A percentile compares a stretch with the other conserved stretches of the same genome.
Conservation (phyloP, 768 basidiomycete genomes). For the Sutorius australiensis region DNA sequence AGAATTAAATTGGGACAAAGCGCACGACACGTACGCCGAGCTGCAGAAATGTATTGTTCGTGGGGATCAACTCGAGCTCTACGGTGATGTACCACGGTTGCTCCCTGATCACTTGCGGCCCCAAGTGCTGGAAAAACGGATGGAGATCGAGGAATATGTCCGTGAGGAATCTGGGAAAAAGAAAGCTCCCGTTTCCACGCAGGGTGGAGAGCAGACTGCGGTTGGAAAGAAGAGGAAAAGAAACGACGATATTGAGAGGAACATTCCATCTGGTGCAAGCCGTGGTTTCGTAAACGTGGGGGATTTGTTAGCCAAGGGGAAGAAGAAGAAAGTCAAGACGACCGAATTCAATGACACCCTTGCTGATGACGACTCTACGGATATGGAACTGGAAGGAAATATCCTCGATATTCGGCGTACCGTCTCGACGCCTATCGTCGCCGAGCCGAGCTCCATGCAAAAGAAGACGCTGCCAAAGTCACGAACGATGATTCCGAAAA, state of each 20-base stretch:
- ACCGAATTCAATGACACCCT: slow-evolving; percentile 47
- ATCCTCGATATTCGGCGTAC: slow-evolving; percentile 48
- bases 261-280: slow-evolving; percentile 70
- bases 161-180: slow-evolving; percentile 44
- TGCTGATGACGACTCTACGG: slow-evolving; percentile 64
- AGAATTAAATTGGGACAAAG: slow-evolving; percentile 85
- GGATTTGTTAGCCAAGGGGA: slow-evolving; percentile 55
- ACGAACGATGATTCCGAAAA: slow-evolving; percentile 37
- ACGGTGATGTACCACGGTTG: slow-evolving; percentile 85
- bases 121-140: slow-evolving; percentile 69
- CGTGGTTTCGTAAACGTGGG: slow-evolving; percentile 70
- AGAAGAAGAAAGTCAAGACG: slow-evolving; percentile 39
- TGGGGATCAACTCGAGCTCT: slow-evolving; percentile 86
- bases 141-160: slow-evolving; percentile 76
- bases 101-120: slow-evolving; percentile 78
- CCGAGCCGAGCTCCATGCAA: slow-evolving; percentile 30
- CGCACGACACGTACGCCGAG: slow-evolving; percentile 79
- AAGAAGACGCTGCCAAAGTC: slow-evolving; percentile 44
- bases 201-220: slow-evolving; percentile 28
- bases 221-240: slow-evolving; percentile 62
- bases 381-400: slow-evolving; percentile 62
- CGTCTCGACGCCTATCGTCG: slow-evolving; percentile 41
- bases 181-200: slow-evolving; percentile 20
- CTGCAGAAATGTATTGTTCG: slow-evolving; percentile 86
- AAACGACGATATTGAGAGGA: slow-evolving; percentile 61